A percentile compares a stretch with the other conserved stretches of the same genome.
Conservation (phyloP, 2,329 filamentous ascomycete genomes). For the Nigrospora osmanthi region DNA sequence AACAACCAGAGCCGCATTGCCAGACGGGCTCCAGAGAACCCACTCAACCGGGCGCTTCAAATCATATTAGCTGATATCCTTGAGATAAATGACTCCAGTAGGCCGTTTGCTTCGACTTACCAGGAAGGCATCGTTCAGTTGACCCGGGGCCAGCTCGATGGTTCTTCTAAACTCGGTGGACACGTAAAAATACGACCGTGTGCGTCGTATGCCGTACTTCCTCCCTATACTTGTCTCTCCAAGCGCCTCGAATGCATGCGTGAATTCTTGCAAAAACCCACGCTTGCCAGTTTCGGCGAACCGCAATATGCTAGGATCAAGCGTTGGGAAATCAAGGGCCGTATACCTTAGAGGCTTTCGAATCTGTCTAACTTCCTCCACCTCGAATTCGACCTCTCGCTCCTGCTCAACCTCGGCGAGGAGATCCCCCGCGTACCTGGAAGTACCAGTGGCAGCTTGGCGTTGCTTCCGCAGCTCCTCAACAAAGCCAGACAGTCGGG, state of each 20-base stretch:
- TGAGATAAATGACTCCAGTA: not conserved
- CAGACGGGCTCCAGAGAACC: conserved; percentile 45
- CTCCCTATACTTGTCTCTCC: conserved; percentile 22
- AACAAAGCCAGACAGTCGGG: conserved; percentile 12
- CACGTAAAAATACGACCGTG: conserved; percentile 23
- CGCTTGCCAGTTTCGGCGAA: conserved; percentile 36
- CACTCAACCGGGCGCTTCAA: conserved; percentile 45
- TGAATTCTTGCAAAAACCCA: conserved; percentile 14
- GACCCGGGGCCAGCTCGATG: conserved; percentile 16
- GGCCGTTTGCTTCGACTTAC: conserved; percentile 17
- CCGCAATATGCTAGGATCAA: conserved; percentile 34
- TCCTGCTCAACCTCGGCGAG: conserved; percentile 55
- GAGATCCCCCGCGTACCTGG: not conserved
- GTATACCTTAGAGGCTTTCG: conserved; percentile 34
- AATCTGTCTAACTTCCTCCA: conserved; percentile 48
- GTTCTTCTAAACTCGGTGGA: conserved; percentile 41
- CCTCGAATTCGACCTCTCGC: conserved; percentile 50
- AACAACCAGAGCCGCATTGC: conserved; percentile 44
- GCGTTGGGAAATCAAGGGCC: conserved; percentile 32
- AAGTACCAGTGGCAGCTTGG: not conserved
- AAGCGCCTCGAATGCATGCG: conserved; percentile 35
- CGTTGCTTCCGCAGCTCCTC: conserved; percentile 20
- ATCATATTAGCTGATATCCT: not conserved
- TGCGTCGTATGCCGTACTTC: conserved; percentile 18
- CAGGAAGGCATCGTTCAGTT: conserved; percentile 23